Base-by-base conservation (phyloP, 2,329 filamentous ascomycete genomes). In the Nemania abortiva region DNA sequence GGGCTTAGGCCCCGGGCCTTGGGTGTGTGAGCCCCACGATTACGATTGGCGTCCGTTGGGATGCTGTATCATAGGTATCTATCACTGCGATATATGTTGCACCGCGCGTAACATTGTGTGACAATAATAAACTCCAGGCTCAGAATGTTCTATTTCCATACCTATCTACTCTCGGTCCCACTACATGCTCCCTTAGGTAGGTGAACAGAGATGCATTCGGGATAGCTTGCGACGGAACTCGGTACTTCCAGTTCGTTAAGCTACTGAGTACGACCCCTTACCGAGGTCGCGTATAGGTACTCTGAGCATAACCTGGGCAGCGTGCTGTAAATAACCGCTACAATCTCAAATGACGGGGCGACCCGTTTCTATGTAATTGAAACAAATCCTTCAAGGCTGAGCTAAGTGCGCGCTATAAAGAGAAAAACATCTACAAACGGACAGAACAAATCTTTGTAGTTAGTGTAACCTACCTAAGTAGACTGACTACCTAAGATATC, bases 341-440 rank as follows among this genome's bases (percentile, higher is more conserved):
- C n/a, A 20, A 49, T 49, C 47, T 49, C 31, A 22, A 50, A 34
- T 22, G 27, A 52, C 57, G 45, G 45, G 29, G 29, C 45, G 45
- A 60, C n/a, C 45, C 57, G 45, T 37, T 50, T 55, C 29, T 54
- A 27, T 55, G 29, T 37, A 34, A 37, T 55, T 37, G 31, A 37
- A 50, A 27, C 42, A 31, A 60, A 50, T 60, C 57, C 57, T 60
- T 50, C 42, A 49, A 31, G n/a, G 18, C 45, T 18, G 42, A n/a
- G 20, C 20, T 22, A 3, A 50, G 58, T 52, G 58, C 57, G 24
- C 45, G 53, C 34, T 20, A 6, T 9, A 27, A 9, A 37, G 34
- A 37, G 34, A 9, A 11, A 37, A 37, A 37, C 34, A 11, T 9
- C 34, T 37, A 37, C 34, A 37, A 37, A 37, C 34, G 34, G 11